Evolutionary conservation across 805 yeast genomes (phyloP), one percentile per base, ranked within the genome.

Genomic region (Lachancea sp.): DNA sequence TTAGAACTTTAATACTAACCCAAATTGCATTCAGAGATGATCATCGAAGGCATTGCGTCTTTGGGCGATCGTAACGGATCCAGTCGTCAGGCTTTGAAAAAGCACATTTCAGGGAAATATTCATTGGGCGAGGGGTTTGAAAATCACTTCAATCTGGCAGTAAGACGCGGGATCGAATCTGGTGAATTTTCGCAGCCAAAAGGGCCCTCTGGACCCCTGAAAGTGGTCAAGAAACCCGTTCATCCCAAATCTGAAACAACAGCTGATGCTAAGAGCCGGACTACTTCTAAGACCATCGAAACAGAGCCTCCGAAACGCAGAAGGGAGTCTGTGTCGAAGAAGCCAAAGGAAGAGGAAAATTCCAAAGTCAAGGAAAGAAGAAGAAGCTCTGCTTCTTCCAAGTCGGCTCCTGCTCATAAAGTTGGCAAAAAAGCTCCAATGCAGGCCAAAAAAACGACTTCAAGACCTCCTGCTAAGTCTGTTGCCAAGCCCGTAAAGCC

Each of bases 131-230:
- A 74, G 42, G 81, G 73, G 63, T 87, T 87, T 60, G 95, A 86
- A 63, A 67, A 81, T 40, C 77, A 79, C 58, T 84, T 88, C 73
- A 58, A 57, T 53, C 54, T 74, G 41, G 93, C 95, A 20, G 71
- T 87, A 58, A 81, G 82, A 71, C 82, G 79, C 63, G 95, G 95
- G 53, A 91, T 88, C 49, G 79, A 75, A 49, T 63, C 78, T n/a
- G 91, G 85, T 39, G 83, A 77, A 42, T 85, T 87, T 53, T 63
- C 74, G 38, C 95, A 85, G 69, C 95, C 95, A 62, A 86, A 87
- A 70, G 95, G 95, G 39, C 82, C 95, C 16, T 81, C 91, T 10
- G 95, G 95, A 41, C 88, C 93, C 41, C 80, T 85, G 54, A 85
- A 85, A 68, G 66, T 81, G 49, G 57, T 56, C 43, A 59, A 59